These are phyloP conservation scores for Serendipita sp. DNA, from an alignment of 768 basidiomycete genomes.

Conservation along the genomic window DNA sequence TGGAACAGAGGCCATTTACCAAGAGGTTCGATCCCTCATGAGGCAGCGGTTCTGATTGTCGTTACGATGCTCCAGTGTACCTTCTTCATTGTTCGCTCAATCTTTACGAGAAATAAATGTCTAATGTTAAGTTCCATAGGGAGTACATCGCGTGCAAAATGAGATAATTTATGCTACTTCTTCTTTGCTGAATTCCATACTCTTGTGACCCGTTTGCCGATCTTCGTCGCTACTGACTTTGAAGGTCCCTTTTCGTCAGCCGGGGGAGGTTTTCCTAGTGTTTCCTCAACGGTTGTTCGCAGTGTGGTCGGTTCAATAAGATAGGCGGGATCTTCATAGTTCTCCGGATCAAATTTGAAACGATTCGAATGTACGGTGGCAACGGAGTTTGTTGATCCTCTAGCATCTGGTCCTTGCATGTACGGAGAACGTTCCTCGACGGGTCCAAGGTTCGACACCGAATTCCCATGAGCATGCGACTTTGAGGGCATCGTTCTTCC, in stretches of 20 bases:
- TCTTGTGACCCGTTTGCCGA: neutral
- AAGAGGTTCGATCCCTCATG: slow-evolving; percentile 54
- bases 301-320: neutral
- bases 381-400: neutral
- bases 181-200: neutral
- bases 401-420: neutral
- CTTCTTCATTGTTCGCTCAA: too few species aligned
- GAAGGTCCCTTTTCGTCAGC: neutral
- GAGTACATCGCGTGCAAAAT: neutral
- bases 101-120: neutral
- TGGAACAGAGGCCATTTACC: slow-evolving; percentile 51
- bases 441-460: neutral
- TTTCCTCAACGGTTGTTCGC: neutral
- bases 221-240: neutral
- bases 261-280: neutral
- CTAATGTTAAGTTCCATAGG: neutral
- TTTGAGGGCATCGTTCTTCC: neutral
- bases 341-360: neutral
- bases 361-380: neutral
- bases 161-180: neutral
- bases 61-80: too few species aligned
- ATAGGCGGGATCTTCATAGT: neutral
- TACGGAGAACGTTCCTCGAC: slow-evolving; percentile 5
- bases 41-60: slow-evolving; percentile 47
- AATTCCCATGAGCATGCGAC: neutral